phyloP scores from a whole-genome alignment of 225 moss, liverwort and hornwort species.

The Bryoerythrophyllum caledonicum region DNA sequence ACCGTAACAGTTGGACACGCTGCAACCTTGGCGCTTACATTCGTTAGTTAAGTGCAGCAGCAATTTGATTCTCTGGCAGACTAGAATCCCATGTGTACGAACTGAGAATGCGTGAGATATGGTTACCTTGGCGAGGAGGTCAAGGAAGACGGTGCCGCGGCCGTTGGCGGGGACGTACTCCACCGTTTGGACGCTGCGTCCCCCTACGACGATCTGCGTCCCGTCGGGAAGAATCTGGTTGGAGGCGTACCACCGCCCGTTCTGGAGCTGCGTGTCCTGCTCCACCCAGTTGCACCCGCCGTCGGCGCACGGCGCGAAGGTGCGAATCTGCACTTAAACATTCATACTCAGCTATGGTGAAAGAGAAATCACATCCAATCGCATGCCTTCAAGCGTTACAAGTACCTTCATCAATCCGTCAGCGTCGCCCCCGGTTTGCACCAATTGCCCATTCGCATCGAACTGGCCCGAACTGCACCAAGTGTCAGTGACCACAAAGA shows the following conservation, averaged over 20 bases:
- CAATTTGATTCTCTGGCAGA: not conserved
- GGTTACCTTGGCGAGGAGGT: constrained; percentile 47
- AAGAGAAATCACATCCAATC: not conserved
- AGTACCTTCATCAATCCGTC: constrained; percentile 52
- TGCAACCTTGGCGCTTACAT: not conserved
- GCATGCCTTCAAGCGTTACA: too few relatives aligned
- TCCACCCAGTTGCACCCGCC: constrained; percentile 78
- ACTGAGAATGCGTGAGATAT: not conserved
- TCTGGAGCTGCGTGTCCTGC: constrained; percentile 42
- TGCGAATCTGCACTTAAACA: constrained; percentile 26
- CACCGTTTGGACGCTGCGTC: constrained; percentile 41
- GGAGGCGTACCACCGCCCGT: constrained; percentile 72
- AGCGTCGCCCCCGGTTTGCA: constrained; percentile 71
- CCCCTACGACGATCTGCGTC: constrained; percentile 50
- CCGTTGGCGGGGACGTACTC: constrained; percentile 57
- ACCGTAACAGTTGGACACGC: not conserved
- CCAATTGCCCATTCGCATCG: constrained; percentile 52
- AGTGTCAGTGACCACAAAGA: constrained; percentile 63
- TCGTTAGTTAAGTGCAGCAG: not conserved
- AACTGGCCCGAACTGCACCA: constrained; percentile 79
- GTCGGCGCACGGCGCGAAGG: constrained; percentile 49
- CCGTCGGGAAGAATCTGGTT: constrained; percentile 71
- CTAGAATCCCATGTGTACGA: not conserved
- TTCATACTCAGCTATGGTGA: not conserved
- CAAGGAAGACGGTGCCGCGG: constrained; percentile 42